Percentiles rank a stretch among this genome's conserved stretches.
These are phyloP conservation scores for Phyllachora maydis DNA, from an alignment of 2,329 filamentous ascomycete genomes.

Conservation along the genomic window DNA sequence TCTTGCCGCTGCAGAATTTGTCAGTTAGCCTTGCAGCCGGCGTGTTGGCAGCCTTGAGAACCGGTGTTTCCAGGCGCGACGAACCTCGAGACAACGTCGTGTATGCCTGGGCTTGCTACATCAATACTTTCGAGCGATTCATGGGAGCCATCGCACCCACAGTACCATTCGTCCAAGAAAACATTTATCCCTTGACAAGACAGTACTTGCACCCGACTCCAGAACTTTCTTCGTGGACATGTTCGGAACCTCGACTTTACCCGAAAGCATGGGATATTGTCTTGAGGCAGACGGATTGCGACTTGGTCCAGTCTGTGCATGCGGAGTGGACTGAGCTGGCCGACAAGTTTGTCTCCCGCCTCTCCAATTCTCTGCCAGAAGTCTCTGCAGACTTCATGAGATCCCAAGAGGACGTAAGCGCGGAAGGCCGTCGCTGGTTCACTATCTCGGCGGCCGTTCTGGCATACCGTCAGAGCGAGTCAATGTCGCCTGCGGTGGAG, in stretches of 20 bases:
- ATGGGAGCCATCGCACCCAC: slow-evolving; percentile 20
- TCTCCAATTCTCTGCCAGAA: slow-evolving; percentile 61
- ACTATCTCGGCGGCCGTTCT: slow-evolving; percentile 28
- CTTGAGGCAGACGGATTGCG: slow-evolving; percentile 17
- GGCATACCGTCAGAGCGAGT: slow-evolving; percentile 6
- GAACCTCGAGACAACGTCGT: slow-evolving; percentile 50
- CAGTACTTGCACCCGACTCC: slow-evolving; percentile 27
- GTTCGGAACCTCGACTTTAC: slow-evolving; percentile 15
- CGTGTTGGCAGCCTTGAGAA: slow-evolving; percentile 46
- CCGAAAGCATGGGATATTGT: slow-evolving; percentile 25
- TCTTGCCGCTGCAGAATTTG: slow-evolving; percentile 27
- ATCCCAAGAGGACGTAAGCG: slow-evolving; percentile 49
- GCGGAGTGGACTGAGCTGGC: slow-evolving; percentile 44
- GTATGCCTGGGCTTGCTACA: slow-evolving; percentile 57
- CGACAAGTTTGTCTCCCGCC: slow-evolving; percentile 36
- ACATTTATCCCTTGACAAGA: slow-evolving; percentile 31
- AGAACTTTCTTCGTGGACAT: slow-evolving; percentile 16
- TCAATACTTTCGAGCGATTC: slow-evolving; percentile 38
- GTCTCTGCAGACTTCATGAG: slow-evolving; percentile 56
- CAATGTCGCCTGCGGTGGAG: not conserved
- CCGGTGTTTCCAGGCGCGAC: slow-evolving; percentile 52
- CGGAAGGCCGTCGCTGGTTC: slow-evolving; percentile 49
- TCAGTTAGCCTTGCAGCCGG: slow-evolving; percentile 28
- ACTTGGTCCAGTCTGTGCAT: slow-evolving; percentile 28
- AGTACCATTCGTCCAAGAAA: slow-evolving; percentile 20